phyloP scores from a whole-genome alignment of 1,284 basidiomycete species.

The Spongiforma sp. region DNA sequence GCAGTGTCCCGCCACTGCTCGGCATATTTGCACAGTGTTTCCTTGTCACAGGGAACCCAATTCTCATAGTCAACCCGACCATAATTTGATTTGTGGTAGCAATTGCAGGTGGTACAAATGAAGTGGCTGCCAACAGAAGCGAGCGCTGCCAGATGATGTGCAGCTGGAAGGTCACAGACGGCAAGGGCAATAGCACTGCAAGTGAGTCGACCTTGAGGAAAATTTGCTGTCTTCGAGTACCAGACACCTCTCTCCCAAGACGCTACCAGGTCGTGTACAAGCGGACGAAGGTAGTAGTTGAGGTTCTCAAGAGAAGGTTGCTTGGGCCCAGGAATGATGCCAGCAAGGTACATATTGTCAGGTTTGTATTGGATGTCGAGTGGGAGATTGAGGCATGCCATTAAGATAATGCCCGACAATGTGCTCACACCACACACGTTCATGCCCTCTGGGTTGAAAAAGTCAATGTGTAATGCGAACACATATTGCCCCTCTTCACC shows the following conservation, averaged over 20 bases:
- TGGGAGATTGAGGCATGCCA: constrained; percentile 7
- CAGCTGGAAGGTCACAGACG: constrained; percentile 15
- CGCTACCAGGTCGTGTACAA: constrained; percentile 1
- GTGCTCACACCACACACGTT: fast-evolving
- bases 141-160: constrained; percentile 4
- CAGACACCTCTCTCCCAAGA: constrained; percentile 11
- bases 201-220: not conserved
- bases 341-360: constrained; percentile 6
- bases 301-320: constrained; percentile 10
- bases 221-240: constrained; percentile 8
- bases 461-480: constrained; percentile 5
- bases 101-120: constrained; percentile 7
- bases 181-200: constrained; percentile 2
- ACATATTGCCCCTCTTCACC: not conserved
- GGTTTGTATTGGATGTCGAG: not conserved
- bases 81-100: constrained; percentile 15
- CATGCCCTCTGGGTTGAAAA: constrained; percentile 10
- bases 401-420: constrained; percentile 1
- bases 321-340: constrained; percentile 6
- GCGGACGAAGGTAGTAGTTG: constrained; percentile 12
- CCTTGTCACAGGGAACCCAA: not conserved
- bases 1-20: not conserved
- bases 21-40: not conserved
- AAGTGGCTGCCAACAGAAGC: constrained; percentile 9
- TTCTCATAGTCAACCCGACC: not conserved